A percentile compares a stretch with the other conserved stretches of the same genome.
Conservation (phyloP, 192 early-diverging fungal species). For the Podila epicladia region DNA sequence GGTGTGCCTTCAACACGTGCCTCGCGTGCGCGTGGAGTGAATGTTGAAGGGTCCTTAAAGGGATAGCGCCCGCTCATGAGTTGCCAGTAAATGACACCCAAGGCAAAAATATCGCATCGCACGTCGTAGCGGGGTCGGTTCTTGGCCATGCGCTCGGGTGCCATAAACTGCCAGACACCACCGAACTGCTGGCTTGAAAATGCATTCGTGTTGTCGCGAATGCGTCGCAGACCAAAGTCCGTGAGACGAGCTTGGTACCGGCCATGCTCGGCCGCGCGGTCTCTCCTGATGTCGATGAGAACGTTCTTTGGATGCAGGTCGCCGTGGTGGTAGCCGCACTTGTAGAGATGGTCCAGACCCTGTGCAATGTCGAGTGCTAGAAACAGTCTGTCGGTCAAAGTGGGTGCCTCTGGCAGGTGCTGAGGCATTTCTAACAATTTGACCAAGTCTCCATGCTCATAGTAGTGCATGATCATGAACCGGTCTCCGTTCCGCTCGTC, state of each 20-base stretch:
- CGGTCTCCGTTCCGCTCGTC: slow-evolving; percentile 32
- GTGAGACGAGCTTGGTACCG: slow-evolving; percentile 39
- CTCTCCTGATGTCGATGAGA: slow-evolving; percentile 28
- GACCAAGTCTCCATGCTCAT: slow-evolving; percentile 34
- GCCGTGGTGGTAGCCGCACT: slow-evolving; percentile 45
- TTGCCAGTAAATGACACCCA: slow-evolving; percentile 45
- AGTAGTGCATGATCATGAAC: slow-evolving; percentile 50
- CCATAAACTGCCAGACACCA: slow-evolving; percentile 49
- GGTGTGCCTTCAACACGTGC: slow-evolving; percentile 25
- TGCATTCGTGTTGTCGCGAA: slow-evolving; percentile 27
- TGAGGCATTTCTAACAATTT: slow-evolving; percentile 14
- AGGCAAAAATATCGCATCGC: slow-evolving; percentile 43
- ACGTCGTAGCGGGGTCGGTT: slow-evolving; percentile 42
- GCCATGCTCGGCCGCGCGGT: slow-evolving; percentile 15
- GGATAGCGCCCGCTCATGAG: slow-evolving; percentile 44
- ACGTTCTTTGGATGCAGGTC: slow-evolving; percentile 48
- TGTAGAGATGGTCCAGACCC: slow-evolving; percentile 40
- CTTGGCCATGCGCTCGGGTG: slow-evolving; percentile 42
- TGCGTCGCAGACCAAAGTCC: slow-evolving; percentile 44
- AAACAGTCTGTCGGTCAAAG: slow-evolving; percentile 29
- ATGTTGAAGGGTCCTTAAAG: slow-evolving; percentile 31
- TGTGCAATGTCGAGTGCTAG: slow-evolving; percentile 37
- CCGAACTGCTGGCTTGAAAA: slow-evolving; percentile 50
- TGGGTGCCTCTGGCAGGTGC: slow-evolving; percentile 16
- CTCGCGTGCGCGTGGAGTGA: slow-evolving; percentile 28